Conservation (phyloP, 257 asterid species). For the Eucommia ulmoides region DNA sequence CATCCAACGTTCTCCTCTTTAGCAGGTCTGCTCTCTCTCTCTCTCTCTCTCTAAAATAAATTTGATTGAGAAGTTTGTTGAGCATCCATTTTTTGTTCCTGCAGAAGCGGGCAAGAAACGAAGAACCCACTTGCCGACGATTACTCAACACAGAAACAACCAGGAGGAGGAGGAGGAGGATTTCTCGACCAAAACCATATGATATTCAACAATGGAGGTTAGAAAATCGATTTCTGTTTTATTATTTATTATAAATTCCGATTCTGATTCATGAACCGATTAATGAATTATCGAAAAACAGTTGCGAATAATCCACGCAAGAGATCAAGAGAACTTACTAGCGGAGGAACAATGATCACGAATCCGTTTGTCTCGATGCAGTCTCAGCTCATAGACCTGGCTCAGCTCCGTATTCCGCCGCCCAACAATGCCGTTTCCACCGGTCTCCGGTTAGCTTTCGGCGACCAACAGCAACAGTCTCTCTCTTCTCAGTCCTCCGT, state of each 20-base stretch:
- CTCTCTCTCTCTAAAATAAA: neutral
- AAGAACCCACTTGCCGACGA: neutral
- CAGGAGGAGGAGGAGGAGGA: neutral
- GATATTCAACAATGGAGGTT: neutral
- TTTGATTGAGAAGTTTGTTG: neutral
- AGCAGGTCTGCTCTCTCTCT: neutral
- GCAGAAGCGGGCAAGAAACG: neutral
- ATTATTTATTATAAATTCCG: neutral
- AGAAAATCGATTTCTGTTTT: too few species aligned
- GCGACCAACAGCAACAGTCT: neutral
- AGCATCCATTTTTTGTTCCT: neutral
- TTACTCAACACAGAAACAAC: neutral
- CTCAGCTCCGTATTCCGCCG: neutral
- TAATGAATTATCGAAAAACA: neutral
- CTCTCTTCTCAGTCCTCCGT: neutral
- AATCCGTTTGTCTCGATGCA: neutral
- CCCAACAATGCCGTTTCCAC: neutral
- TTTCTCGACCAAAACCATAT: neutral
- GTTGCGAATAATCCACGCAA: neutral
- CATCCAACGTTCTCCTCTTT: neutral
- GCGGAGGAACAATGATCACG: neutral
- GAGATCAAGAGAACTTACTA: neutral
- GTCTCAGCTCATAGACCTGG: neutral
- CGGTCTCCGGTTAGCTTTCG: neutral
- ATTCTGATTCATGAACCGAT: neutral